These are phyloP conservation scores for Calonectria pseudoturangicola DNA, from an alignment of 2,329 filamentous ascomycete species.

Conservation along the genomic window DNA sequence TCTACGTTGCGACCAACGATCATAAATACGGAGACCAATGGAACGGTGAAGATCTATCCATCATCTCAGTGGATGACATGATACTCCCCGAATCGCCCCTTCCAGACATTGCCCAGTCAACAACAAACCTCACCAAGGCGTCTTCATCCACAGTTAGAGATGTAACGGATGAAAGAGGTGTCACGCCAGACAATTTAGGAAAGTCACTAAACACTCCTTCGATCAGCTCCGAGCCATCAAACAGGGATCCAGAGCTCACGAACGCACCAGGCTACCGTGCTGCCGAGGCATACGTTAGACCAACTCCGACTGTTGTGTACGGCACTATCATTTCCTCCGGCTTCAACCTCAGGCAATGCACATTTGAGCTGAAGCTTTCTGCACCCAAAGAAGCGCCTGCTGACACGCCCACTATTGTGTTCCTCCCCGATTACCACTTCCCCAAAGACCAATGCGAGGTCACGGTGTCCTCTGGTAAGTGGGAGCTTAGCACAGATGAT, in stretches of 20 bases:
- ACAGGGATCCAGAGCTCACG: conserved; percentile 74
- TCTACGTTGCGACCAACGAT: conserved; percentile 88
- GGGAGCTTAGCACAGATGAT: conserved; percentile 87
- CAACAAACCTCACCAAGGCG: conserved; percentile 61
- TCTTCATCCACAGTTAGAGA: conserved; percentile 58
- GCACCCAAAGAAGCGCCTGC: conserved; percentile 76
- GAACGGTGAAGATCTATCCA: conserved; percentile 98
- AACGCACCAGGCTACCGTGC: conserved; percentile 86
- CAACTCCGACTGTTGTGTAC: conserved; percentile 84
- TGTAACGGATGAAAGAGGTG: conserved; percentile 71
- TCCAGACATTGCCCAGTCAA: conserved; percentile 68
- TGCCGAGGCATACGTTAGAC: conserved; percentile 93
- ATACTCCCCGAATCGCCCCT: conserved; percentile 71
- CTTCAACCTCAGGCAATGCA: conserved; percentile 88
- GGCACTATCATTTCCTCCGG: conserved; percentile 83
- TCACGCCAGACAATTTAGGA: conserved; percentile 86
- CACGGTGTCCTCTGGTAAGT: conserved; percentile 89
- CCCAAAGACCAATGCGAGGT: conserved; percentile 83
- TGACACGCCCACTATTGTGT: conserved; percentile 85
- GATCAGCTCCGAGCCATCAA: conserved; percentile 75
- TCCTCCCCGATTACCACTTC: conserved; percentile 94
- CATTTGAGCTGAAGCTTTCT: conserved; percentile 83
- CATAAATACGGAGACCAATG: conserved; percentile 94
- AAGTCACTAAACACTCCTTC: conserved; percentile 80
- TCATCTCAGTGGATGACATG: conserved; percentile 89